A percentile compares a stretch with the other conserved stretches of the same genome.
Evolutionary conservation across 2,329 filamentous ascomycete species (phyloP).

Genomic region (Zasmidium cellare): DNA sequence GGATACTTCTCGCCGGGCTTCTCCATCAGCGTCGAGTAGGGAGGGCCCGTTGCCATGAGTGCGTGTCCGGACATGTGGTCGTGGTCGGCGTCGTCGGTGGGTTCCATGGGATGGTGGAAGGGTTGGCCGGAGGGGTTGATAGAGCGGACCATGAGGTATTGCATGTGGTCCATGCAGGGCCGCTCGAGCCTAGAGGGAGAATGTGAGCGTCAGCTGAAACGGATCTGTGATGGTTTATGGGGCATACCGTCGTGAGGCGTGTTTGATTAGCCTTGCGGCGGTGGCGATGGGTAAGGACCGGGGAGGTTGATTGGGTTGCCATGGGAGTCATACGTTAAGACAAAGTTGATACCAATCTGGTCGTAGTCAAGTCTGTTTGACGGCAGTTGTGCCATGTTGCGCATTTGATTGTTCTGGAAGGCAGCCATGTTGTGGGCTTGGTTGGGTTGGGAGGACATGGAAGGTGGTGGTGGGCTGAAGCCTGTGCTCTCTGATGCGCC

Average conservation of each 20-base stretch:
- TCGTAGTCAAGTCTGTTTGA: constrained; percentile 65
- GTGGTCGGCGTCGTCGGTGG: constrained; percentile 54
- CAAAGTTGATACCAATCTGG: constrained; percentile 84
- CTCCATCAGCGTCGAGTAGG: constrained; percentile 61
- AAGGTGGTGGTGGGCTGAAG: constrained; percentile 46
- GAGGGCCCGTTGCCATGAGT: constrained; percentile 88
- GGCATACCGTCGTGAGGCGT: constrained; percentile 18
- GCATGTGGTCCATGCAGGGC: constrained; percentile 89
- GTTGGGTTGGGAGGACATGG: constrained; percentile 9
- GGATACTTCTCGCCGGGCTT: constrained; percentile 59
- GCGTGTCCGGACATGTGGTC: constrained; percentile 76
- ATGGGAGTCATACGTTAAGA: constrained; percentile 73
- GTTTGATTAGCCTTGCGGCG: constrained; percentile 41
- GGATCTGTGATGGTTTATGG: constrained; percentile 14
- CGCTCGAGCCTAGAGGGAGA: constrained; percentile 69
- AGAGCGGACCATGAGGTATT: constrained; percentile 67
- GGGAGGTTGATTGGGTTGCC: constrained; percentile 31
- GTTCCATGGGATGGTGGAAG: constrained; percentile 39
- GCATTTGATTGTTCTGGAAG: constrained; percentile 15
- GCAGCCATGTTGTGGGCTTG: constrained; percentile 13
- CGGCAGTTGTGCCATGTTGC: constrained; percentile 30
- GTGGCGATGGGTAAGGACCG: constrained; percentile 63
- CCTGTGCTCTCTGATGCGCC: constrained; percentile 47
- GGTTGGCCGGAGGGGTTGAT: constrained; percentile 44
- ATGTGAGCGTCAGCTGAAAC: constrained; percentile 29